Conservation (phyloP, 2,329 filamentous ascomycete genomes). For the Xenosphaeropsis pyriputrescens region DNA sequence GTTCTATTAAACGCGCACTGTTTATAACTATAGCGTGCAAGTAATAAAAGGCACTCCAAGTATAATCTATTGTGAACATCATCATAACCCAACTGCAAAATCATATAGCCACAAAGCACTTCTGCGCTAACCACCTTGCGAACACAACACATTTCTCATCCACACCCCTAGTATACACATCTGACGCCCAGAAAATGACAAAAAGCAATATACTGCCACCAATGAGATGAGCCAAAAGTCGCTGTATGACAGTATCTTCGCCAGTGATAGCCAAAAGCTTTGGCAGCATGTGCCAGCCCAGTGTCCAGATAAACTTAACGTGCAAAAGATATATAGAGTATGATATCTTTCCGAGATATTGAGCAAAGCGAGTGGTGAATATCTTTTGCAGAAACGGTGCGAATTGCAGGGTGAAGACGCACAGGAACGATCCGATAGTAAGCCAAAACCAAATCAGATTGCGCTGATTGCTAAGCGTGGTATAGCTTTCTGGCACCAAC, state of each 20-base stretch:
- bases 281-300: neutral
- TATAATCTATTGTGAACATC: too few relatives aligned
- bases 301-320: neutral
- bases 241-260: neutral
- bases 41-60: too few relatives aligned
- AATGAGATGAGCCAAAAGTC: neutral
- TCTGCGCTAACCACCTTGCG: neutral
- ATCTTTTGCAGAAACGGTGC: constrained; percentile 17
- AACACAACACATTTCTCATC: neutral
- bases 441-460: constrained; percentile 1
- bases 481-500: neutral
- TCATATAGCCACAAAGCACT: neutral
- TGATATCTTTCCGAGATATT: neutral
- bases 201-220: neutral
- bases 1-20: too few relatives aligned
- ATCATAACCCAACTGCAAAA: too few relatives aligned
- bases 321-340: neutral
- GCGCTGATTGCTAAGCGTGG: neutral
- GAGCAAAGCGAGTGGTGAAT: constrained; percentile 21
- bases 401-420: constrained; percentile 12
- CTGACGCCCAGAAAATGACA: neutral
- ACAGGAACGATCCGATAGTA: neutral
- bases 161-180: neutral
- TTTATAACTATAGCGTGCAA: too few relatives aligned
- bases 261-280: neutral